Conservation (phyloP, 805 yeast species). For the Kuraishia floccosa region DNA sequence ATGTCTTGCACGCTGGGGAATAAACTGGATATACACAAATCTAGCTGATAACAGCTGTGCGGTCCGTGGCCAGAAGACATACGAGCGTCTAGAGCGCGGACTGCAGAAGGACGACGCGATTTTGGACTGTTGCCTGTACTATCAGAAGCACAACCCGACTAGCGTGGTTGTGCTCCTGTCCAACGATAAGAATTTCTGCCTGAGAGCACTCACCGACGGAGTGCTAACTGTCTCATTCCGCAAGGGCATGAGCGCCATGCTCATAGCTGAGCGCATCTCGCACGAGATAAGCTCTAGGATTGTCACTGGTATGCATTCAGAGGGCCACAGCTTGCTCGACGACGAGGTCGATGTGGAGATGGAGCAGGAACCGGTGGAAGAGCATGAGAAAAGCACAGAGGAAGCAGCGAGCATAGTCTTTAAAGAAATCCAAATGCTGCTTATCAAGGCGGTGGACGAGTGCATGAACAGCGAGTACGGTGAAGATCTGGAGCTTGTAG, state of each 20-base stretch:
- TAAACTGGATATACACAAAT: slow-evolving; percentile 59
- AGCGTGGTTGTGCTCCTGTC: slow-evolving; percentile 53
- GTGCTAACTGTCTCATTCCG: slow-evolving; percentile 50
- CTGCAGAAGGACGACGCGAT: slow-evolving; percentile 69
- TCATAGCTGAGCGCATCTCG: slow-evolving; percentile 28
- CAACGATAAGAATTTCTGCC: slow-evolving; percentile 76
- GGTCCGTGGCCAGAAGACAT: slow-evolving; percentile 53
- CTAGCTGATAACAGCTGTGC: slow-evolving; percentile 40
- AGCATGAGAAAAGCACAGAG: slow-evolving; percentile 8
- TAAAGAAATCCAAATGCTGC: slow-evolving; percentile 27
- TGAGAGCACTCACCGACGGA: slow-evolving; percentile 61
- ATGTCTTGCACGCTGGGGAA: slow-evolving; percentile 57
- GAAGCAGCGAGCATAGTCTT: slow-evolving; percentile 16
- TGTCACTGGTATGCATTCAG: slow-evolving; percentile 7
- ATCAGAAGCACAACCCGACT: slow-evolving; percentile 23
- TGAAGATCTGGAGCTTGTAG: slow-evolving; percentile 40
- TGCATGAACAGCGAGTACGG: slow-evolving; percentile 47
- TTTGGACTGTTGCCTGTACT: slow-evolving; percentile 71
- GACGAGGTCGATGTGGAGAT: not conserved
- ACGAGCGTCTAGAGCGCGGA: slow-evolving; percentile 35
- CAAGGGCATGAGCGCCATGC: slow-evolving; percentile 28
- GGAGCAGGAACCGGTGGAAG: slow-evolving; percentile 4
- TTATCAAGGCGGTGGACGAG: slow-evolving; percentile 33
- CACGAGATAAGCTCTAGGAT: slow-evolving; percentile 16
- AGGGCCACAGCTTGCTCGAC: slow-evolving; percentile 1